Conservation (phyloP, 805 yeast genomes). For the Cyberlindnera lachancei region DNA sequence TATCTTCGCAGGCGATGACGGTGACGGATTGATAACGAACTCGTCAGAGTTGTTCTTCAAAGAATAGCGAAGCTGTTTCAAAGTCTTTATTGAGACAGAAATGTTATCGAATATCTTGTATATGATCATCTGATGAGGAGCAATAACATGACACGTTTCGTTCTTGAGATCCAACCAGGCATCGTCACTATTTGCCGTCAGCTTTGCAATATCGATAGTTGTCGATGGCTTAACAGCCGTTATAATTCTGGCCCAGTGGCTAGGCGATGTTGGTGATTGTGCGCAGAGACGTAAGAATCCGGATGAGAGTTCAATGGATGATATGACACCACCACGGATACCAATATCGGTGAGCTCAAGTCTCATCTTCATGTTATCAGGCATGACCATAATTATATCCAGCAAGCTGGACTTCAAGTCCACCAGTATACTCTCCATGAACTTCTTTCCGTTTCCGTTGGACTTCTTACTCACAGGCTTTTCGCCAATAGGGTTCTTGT, state of each 20-base stretch:
- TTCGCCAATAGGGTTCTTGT: constrained; percentile 17
- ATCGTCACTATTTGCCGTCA: constrained; percentile 19
- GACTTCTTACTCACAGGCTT: constrained; percentile 14
- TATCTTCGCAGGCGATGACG: constrained; percentile 36
- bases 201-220: constrained; percentile 23
- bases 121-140: constrained; percentile 71
- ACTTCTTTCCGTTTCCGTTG: constrained; percentile 9
- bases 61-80: constrained; percentile 50
- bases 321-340: constrained; percentile 14
- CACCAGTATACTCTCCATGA: constrained; percentile 18
- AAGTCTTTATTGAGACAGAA: constrained; percentile 57
- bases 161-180: constrained; percentile 32
- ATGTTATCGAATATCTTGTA: constrained; percentile 77
- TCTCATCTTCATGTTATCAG: constrained; percentile 41
- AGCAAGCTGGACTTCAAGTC: constrained; percentile 17
- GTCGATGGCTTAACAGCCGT: constrained; percentile 30
- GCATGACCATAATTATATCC: constrained; percentile 29
- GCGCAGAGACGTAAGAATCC: constrained; percentile 37
- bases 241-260: constrained; percentile 42
- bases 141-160: constrained; percentile 39
- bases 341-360: constrained; percentile 32
- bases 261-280: constrained; percentile 42
- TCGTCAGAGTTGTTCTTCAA: constrained; percentile 35
- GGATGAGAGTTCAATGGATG: constrained; percentile 22
- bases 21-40: constrained; percentile 31